Conservation (phyloP, 2,329 filamentous ascomycete species). For the Mycocentrospora acerina region DNA sequence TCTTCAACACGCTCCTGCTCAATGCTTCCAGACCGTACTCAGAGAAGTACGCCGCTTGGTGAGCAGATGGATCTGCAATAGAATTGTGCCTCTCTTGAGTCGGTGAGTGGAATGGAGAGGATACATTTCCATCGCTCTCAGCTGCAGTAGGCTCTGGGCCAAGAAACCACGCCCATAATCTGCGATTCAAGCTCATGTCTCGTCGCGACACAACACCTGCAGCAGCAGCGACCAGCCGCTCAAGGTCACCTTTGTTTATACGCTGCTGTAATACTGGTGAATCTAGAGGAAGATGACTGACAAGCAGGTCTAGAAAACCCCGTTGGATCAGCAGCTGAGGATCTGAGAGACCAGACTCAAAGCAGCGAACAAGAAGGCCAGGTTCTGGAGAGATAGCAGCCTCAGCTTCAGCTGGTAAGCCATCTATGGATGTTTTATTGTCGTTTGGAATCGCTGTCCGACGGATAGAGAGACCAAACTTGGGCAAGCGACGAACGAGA, state of each 20-base stretch:
- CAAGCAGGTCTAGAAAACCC: slow-evolving; percentile 88
- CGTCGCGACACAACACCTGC: slow-evolving; percentile 83
- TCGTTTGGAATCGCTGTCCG: slow-evolving; percentile 18
- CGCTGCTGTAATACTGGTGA: slow-evolving; percentile 76
- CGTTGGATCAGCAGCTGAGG: slow-evolving; percentile 89
- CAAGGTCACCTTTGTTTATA: slow-evolving; percentile 73
- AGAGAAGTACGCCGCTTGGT: slow-evolving; percentile 73
- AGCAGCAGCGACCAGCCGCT: slow-evolving; percentile 78
- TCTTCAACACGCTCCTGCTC: slow-evolving; percentile 70
- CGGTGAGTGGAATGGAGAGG: slow-evolving; percentile 30
- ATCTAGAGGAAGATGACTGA: slow-evolving; percentile 84
- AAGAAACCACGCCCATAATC: slow-evolving; percentile 94
- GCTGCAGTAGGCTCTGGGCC: slow-evolving; percentile 65
- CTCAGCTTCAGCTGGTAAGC: slow-evolving; percentile 55
- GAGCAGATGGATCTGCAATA: slow-evolving; percentile 30
- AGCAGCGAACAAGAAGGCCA: slow-evolving; percentile 84
- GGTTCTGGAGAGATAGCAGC: slow-evolving; percentile 88
- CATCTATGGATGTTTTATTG: slow-evolving; percentile 6
- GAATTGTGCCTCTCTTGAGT: slow-evolving; percentile 55
- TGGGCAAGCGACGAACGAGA: slow-evolving; percentile 75
- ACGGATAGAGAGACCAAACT: slow-evolving; percentile 52
- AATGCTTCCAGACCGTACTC: slow-evolving; percentile 74
- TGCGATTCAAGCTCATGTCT: slow-evolving; percentile 95
- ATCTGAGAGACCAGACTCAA: slow-evolving; percentile 85
- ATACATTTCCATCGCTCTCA: slow-evolving; percentile 34